phyloP scores from a whole-genome alignment of 1,284 basidiomycete species.

The Leccinum discolor region DNA sequence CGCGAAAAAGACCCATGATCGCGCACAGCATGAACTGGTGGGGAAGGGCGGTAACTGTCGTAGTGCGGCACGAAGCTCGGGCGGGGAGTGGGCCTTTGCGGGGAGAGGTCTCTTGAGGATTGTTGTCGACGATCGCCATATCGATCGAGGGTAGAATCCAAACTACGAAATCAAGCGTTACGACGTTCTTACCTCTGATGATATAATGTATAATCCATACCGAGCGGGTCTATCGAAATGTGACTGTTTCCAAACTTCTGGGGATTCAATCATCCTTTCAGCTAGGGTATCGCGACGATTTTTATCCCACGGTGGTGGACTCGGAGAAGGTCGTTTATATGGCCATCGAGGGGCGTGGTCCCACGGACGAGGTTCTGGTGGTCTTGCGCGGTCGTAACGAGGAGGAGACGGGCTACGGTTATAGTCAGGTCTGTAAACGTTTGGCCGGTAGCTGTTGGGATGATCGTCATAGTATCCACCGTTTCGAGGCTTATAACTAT shows the following conservation, averaged over 20 bases:
- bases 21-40: conserved; percentile 26
- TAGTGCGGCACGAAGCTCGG: conserved; percentile 27
- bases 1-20: conserved; percentile 33
- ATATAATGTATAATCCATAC: conserved; percentile 24
- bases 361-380: conserved; percentile 34
- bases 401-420: conserved; percentile 55
- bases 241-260: conserved; percentile 66
- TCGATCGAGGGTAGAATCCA: conserved; percentile 28
- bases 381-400: conserved; percentile 41
- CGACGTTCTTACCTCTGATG: conserved; percentile 23
- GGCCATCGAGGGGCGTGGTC: conserved; percentile 32
- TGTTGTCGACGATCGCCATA: conserved; percentile 34
- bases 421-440: conserved; percentile 32
- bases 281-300: conserved; percentile 44
- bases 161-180: conserved; percentile 23
- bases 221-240: conserved; percentile 39
- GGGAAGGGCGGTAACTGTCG: conserved; percentile 48
- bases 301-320: conserved; percentile 34
- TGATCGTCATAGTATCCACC: conserved; percentile 42
- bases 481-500: conserved; percentile 49
- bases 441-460: conserved; percentile 44
- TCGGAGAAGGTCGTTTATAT: conserved; percentile 31
- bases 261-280: conserved; percentile 69
- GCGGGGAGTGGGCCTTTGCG: conserved; percentile 32
- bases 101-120: conserved; percentile 34